Percentiles rank a stretch among this genome's conserved stretches.
These are phyloP conservation scores for Caryopteris hybrid DNA, from an alignment of 305 asterid genomes.

Conservation along the genomic window DNA sequence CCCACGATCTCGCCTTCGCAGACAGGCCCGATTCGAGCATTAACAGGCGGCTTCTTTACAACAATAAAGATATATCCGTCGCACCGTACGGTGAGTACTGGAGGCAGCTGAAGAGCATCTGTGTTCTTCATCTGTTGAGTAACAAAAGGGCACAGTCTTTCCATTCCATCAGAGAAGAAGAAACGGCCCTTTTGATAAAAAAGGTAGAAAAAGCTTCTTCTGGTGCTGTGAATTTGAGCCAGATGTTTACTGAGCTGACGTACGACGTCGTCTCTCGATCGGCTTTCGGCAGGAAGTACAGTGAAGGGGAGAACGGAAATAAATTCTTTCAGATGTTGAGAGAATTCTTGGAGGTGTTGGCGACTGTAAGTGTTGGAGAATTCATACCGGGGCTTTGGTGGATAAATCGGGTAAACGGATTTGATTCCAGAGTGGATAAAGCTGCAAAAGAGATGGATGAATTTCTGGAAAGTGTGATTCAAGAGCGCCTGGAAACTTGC, in stretches of 20 bases:
- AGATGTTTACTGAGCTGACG: constrained; percentile 15
- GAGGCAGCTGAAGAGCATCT: constrained; percentile 43
- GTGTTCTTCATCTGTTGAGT: constrained; percentile 38
- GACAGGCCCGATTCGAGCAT: constrained; percentile 18
- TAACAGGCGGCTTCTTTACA: constrained; percentile 17
- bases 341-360: constrained; percentile 30
- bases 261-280: constrained; percentile 42
- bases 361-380: constrained; percentile 25
- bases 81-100: constrained; percentile 53
- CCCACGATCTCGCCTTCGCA: constrained; percentile 35
- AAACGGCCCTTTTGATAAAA: constrained; percentile 27
- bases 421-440: constrained; percentile 27
- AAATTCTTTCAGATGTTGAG: not conserved
- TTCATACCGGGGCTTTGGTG: constrained; percentile 38
- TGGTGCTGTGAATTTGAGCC: constrained; percentile 22
- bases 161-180: constrained; percentile 32
- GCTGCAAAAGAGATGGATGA: constrained; percentile 32
- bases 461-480: constrained; percentile 30
- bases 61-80: constrained; percentile 24
- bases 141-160: constrained; percentile 25
- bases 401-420: constrained; percentile 39
- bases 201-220: not conserved
- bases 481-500: constrained; percentile 14
- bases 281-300: constrained; percentile 46
- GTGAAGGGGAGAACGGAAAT: constrained; percentile 20